Evolutionary conservation across 768 basidiomycete genomes (phyloP).

Genomic region (Hortiboletus flavorubellus): DNA sequence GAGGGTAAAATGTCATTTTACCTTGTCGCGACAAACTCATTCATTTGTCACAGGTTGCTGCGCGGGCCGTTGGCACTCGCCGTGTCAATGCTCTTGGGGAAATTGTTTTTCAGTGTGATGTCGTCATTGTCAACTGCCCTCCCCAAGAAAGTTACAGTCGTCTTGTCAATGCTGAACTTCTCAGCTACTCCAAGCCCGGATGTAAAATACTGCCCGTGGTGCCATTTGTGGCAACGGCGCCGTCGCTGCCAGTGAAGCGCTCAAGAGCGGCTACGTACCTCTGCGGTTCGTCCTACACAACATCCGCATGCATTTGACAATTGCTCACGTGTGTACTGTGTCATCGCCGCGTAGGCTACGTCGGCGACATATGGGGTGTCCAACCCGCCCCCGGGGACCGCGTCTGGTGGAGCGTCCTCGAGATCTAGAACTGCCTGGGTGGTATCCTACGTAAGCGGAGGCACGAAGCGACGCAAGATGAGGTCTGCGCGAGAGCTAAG

Average conservation of each 20-base stretch:
- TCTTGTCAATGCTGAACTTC: slow-evolving; percentile 74
- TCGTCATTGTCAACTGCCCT: slow-evolving; percentile 80
- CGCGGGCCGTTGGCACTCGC: slow-evolving; percentile 62
- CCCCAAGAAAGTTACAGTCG: slow-evolving; percentile 80
- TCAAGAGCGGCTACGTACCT: slow-evolving; percentile 78
- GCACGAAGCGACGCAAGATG: background rate
- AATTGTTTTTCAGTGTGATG: slow-evolving; percentile 60
- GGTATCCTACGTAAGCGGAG: background rate
- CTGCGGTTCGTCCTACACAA: slow-evolving; percentile 36
- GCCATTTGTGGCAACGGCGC: slow-evolving; percentile 84
- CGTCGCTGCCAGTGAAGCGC: slow-evolving; percentile 67
- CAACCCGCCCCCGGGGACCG: too few species aligned
- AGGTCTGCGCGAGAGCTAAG: background rate
- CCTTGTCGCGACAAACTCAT: too few species aligned
- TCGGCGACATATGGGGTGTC: too few species aligned
- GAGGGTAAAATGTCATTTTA: slow-evolving; percentile 44
- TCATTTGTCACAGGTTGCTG: slow-evolving; percentile 43
- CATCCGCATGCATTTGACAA: background rate
- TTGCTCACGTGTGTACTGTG: background rate
- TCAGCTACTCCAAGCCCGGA: slow-evolving; percentile 68
- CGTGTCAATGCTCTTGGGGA: slow-evolving; percentile 74
- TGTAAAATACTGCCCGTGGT: slow-evolving; percentile 65
- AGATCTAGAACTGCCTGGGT: too few species aligned
- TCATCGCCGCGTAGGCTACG: too few species aligned
- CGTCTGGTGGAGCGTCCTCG: too few species aligned